Evolutionary conservation across 1,139 yeast genomes (phyloP).

Genomic region (Diutina mesorugosa): DNA sequence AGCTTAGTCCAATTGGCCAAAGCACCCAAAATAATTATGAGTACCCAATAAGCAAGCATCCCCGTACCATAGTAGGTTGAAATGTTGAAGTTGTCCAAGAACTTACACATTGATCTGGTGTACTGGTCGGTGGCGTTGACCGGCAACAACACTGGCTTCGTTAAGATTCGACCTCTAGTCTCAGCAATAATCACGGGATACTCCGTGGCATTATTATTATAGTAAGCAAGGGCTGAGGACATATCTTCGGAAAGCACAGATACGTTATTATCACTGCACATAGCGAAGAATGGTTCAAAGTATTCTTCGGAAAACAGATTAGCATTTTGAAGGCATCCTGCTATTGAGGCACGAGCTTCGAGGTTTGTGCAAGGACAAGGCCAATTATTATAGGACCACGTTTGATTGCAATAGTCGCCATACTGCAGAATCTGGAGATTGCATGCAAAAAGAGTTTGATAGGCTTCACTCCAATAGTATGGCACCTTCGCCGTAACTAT

Average conservation of each 20-base stretch:
- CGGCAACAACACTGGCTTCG: not conserved
- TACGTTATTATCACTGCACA: not conserved
- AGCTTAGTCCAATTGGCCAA: not conserved
- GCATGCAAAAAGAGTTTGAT: not conserved
- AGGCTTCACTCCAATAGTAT: not conserved
- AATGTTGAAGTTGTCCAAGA: not conserved
- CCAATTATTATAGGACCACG: not conserved
- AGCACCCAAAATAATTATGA: not conserved
- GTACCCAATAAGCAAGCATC: not conserved
- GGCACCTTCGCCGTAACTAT: not conserved
- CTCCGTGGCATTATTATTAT: not conserved
- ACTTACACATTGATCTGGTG: not conserved
- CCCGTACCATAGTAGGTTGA: conserved; percentile 1
- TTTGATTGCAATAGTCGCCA: not conserved
- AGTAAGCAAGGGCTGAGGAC: not conserved
- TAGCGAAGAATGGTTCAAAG: not conserved
- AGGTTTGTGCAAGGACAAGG: not conserved
- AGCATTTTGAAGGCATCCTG: not conserved
- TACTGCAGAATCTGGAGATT: not conserved
- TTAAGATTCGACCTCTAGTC: not conserved
- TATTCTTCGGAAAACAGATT: not conserved
- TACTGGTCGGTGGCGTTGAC: not conserved
- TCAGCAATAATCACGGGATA: not conserved
- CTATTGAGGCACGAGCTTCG: not conserved
- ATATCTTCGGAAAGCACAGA: not conserved